Conservation (phyloP, 148 eudicot species). For the Simmondsia chinensis region DNA sequence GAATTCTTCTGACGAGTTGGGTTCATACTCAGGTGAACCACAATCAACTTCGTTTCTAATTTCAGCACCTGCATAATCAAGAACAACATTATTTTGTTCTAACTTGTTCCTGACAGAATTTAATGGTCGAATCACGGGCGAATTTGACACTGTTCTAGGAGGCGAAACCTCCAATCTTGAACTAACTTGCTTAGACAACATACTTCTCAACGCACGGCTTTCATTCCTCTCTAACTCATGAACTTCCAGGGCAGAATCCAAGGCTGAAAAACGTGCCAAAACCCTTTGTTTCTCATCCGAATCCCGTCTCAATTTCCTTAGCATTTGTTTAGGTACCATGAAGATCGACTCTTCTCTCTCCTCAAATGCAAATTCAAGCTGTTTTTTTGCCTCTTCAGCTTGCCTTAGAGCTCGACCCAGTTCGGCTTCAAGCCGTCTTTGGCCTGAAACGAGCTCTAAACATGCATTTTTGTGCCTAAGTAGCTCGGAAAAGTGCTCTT, state of each 20-base stretch:
- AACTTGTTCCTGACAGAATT: conserved; percentile 17
- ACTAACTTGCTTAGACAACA: conserved; percentile 46
- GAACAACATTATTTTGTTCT: conserved; percentile 11
- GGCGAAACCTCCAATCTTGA: conserved; percentile 25
- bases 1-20: conserved; percentile 19
- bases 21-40: conserved; percentile 20
- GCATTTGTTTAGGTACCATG: conserved; percentile 60
- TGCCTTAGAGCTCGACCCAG: conserved; percentile 68
- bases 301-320: conserved; percentile 57
- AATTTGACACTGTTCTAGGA: conserved; percentile 14
- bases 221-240: conserved; percentile 41
- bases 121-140: conserved; percentile 10
- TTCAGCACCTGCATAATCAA: conserved; percentile 31
- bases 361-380: conserved; percentile 47
- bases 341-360: conserved; percentile 66
- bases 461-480: conserved; percentile 77
- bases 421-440: conserved; percentile 85
- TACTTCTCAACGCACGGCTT: conserved; percentile 49
- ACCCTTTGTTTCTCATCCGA: conserved; percentile 50
- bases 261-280: too few relatives aligned
- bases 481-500: conserved; percentile 50
- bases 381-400: conserved; percentile 59
- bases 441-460: conserved; percentile 84
- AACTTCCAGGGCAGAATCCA: too few relatives aligned
- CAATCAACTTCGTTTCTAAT: conserved; percentile 18